Evolutionary conservation across 2,329 filamentous ascomycete species (phyloP).

Genomic region (Akanthomyces lecanii): DNA sequence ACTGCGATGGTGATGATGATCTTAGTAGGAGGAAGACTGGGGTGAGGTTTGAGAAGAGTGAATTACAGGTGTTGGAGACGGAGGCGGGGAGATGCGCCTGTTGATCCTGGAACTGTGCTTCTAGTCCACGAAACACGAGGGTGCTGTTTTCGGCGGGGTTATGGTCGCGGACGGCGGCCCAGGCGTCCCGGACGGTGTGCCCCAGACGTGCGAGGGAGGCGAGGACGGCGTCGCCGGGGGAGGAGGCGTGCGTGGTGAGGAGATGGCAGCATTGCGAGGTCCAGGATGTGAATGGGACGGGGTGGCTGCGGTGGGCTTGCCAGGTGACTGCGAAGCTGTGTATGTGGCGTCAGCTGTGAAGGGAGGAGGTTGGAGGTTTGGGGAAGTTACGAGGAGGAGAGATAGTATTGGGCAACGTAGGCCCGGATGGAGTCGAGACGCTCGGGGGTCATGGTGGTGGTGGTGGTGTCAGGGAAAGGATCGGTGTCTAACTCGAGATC

Average conservation of each 20-base stretch:
- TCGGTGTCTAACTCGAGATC: slow-evolving; percentile 48
- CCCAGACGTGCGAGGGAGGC: slow-evolving; percentile 41
- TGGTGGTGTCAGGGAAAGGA: slow-evolving; percentile 14
- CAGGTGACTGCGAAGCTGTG: slow-evolving; percentile 37
- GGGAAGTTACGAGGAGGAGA: not conserved
- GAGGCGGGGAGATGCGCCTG: slow-evolving; percentile 33
- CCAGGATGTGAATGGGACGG: slow-evolving; percentile 37
- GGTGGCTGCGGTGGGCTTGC: slow-evolving; percentile 31
- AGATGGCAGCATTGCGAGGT: slow-evolving; percentile 42
- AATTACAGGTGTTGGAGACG: slow-evolving; percentile 25
- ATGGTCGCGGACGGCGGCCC: slow-evolving; percentile 28
- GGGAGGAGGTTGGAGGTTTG: not conserved
- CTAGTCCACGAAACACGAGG: slow-evolving; percentile 45
- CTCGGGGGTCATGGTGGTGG: slow-evolving; percentile 17
- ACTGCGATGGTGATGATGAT: slow-evolving; percentile 21
- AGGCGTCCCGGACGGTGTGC: slow-evolving; percentile 37
- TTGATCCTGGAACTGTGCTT: slow-evolving; percentile 43
- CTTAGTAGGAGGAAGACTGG: not conserved
- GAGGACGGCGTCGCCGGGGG: slow-evolving; percentile 39
- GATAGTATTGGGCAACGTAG: slow-evolving; percentile 27
- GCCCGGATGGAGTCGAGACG: slow-evolving; percentile 42
- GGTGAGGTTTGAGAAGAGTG: not conserved
- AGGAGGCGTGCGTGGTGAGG: slow-evolving; percentile 34
- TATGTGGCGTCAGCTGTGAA: slow-evolving; percentile 24
- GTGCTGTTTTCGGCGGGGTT: slow-evolving; percentile 33